Base-by-base conservation (phyloP, 192 early-diverging fungal species). In the Jimgerdemannia flammicorona region DNA sequence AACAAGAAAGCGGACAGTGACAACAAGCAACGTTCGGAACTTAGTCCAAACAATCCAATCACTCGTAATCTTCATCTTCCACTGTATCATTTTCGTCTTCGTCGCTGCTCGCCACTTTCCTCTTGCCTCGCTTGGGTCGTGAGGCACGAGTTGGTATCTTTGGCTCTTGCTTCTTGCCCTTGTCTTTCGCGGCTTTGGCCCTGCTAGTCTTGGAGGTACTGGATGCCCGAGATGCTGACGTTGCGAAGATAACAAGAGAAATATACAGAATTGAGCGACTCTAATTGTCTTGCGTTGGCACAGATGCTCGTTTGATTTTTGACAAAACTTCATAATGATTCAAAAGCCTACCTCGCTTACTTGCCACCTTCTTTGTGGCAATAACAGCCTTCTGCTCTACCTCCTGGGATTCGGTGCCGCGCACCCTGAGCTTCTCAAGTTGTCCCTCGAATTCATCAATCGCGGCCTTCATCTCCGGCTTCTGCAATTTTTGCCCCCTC, bases 401-500 rank as follows among this genome's bases (percentile, higher is more conserved):
- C 39, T 82, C 78, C 29, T 79, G 78, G 3, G 66, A 77, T 67
- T 82, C 81, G 2, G 75, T 78, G 3, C 81, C 81, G 64, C 89
- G 91, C 66, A 87, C 90, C 20, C 90, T 89, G 19, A 88, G 83
- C 72, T 95, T 89, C 54, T 88, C 84, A 9, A 99, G 84, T 79
- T 92, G 95, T 29, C 76, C 64, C 70, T 95, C 96, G 76, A 93
- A 96, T 71, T 98, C 97, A 63, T 98, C 97, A 40, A 97, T 80
- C 66, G 91, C 19, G 3, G 82, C 72, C 84, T 96, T 96, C 64
- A 91, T 79, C 74, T 98, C 97, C 4, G 86, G 80, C 78, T 93
- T 97, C 67, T 90, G 90, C 3, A 73, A 71, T 67, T 91, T 89
- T 44, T 87, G 77, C 59, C 83, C 81, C 69, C 90, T 86, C 17